A percentile compares a stretch with the other conserved stretches of the same genome.
These are phyloP conservation scores for Talaromyces sp. DNA, from an alignment of 2,329 filamentous ascomycete genomes.

Conservation along the genomic window DNA sequence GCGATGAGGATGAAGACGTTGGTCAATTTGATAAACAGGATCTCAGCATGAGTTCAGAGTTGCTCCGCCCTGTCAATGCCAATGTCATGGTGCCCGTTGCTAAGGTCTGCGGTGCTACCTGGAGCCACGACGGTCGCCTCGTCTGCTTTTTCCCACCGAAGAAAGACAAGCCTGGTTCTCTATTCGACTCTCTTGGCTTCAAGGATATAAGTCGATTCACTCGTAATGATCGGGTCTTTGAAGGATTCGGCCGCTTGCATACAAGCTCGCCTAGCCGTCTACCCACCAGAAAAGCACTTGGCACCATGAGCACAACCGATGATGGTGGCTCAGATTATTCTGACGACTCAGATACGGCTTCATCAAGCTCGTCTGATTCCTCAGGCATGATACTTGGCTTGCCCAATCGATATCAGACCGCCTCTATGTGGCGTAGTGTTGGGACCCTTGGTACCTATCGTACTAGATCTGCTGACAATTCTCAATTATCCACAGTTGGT, in stretches of 20 bases:
- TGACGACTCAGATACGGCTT: constrained; percentile 58
- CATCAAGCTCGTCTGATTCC: constrained; percentile 52
- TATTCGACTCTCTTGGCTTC: constrained; percentile 48
- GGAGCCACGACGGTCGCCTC: constrained; percentile 56
- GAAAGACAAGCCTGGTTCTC: constrained; percentile 48
- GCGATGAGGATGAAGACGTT: constrained; percentile 68
- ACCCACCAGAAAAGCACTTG: constrained; percentile 21
- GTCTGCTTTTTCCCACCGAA: constrained; percentile 58
- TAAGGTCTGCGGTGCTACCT: constrained; percentile 57
- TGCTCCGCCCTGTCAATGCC: constrained; percentile 55
- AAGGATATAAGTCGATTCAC: constrained; percentile 49
- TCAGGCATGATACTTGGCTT: constrained; percentile 45
- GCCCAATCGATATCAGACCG: constrained; percentile 49
- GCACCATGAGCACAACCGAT: constrained; percentile 43
- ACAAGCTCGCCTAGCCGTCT: constrained; percentile 46
- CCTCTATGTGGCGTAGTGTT: constrained; percentile 50
- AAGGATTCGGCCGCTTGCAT: constrained; percentile 61
- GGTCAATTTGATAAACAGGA: constrained; percentile 43
- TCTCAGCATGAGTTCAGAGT: constrained; percentile 49
- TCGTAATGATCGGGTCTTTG: constrained; percentile 55
- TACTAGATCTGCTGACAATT: constrained; percentile 46
- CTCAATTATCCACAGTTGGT: constrained; percentile 51
- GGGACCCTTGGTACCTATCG: constrained; percentile 57
- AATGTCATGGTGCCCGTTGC: constrained; percentile 63
- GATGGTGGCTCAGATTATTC: constrained; percentile 46